Percentiles rank a stretch among this genome's conserved stretches.
These are phyloP conservation scores for Ophiostoma triangulosporum DNA, from an alignment of 2,329 filamentous ascomycete species.

Conservation along the genomic window DNA sequence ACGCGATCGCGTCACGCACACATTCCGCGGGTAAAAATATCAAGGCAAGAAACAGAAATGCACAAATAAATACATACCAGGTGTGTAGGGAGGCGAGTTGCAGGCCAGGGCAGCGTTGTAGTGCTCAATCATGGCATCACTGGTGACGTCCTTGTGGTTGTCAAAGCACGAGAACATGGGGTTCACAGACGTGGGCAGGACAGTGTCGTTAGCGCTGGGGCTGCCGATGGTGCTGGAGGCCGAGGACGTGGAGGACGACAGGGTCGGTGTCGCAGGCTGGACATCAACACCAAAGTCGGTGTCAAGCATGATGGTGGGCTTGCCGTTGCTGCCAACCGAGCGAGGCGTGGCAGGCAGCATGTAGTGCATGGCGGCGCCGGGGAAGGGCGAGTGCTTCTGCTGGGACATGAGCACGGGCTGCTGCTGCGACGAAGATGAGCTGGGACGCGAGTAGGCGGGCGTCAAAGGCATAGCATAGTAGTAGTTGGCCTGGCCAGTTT, in stretches of 20 bases:
- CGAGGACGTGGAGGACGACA: constrained; percentile 62
- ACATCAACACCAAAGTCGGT: constrained; percentile 54
- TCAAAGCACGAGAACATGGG: constrained; percentile 63
- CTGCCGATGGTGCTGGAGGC: constrained; percentile 77
- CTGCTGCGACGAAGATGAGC: constrained; percentile 48
- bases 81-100: constrained; percentile 70
- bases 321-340: constrained; percentile 67
- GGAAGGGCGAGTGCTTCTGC: constrained; percentile 29
- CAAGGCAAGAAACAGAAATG: neutral
- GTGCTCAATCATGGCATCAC: constrained; percentile 2
- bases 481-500: constrained; percentile 2
- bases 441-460: constrained; percentile 51
- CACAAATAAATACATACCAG: constrained; percentile 50
- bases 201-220: constrained; percentile 57
- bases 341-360: constrained; percentile 33
- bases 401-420: constrained; percentile 18
- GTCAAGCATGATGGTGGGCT: constrained; percentile 67
- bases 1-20: neutral
- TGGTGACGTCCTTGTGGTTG: constrained; percentile 42
- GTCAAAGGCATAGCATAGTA: constrained; percentile 36
- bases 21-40: neutral
- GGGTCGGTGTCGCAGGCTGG: constrained; percentile 72
- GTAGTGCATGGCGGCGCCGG: constrained; percentile 22
- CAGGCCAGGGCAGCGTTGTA: constrained; percentile 1
- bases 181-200: constrained; percentile 72